A percentile compares a stretch with the other conserved stretches of the same genome.
Conservation (phyloP, 2,329 filamentous ascomycete genomes). For the Coniochaeta sp. region DNA sequence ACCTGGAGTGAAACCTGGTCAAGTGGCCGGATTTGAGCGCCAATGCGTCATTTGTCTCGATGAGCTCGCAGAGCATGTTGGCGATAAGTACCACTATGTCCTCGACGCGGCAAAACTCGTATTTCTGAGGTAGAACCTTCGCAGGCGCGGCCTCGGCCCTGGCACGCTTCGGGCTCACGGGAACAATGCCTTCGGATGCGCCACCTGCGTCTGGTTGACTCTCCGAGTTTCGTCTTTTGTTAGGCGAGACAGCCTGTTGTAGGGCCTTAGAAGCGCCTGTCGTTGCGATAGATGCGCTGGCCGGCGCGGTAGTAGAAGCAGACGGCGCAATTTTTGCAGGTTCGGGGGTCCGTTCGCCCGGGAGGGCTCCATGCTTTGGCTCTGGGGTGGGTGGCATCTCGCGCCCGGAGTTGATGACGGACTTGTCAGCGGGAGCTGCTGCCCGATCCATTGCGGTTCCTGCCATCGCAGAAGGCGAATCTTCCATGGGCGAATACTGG, state of each 20-base stretch:
- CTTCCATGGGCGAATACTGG: constrained; percentile 39
- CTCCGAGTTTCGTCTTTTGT: constrained; percentile 38
- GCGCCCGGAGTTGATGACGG: not conserved
- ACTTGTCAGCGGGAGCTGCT: not conserved
- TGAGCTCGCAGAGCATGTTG: constrained; percentile 92
- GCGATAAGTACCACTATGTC: constrained; percentile 87
- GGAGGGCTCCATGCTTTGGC: not conserved
- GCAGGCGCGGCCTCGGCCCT: constrained; percentile 41
- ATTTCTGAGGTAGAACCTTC: constrained; percentile 61
- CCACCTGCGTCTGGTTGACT: constrained; percentile 18
- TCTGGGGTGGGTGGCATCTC: not conserved
- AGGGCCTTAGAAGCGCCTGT: constrained; percentile 6
- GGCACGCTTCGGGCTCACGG: constrained; percentile 38
- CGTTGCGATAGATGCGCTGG: constrained; percentile 5
- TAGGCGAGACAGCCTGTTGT: constrained; percentile 21
- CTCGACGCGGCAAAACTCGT: constrained; percentile 74
- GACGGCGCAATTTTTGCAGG: not conserved
- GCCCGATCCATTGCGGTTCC: not conserved
- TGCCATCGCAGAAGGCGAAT: constrained; percentile 17
- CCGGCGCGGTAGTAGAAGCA: constrained; percentile 1
- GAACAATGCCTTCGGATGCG: constrained; percentile 8
- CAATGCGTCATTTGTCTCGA: constrained; percentile 83
- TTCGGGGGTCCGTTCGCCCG: not conserved
- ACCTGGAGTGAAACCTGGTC: constrained; percentile 93
- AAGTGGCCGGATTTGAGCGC: constrained; percentile 79